phyloP scores from a whole-genome alignment of 768 basidiomycete genomes.

The Pleurotus ostreatus region DNA sequence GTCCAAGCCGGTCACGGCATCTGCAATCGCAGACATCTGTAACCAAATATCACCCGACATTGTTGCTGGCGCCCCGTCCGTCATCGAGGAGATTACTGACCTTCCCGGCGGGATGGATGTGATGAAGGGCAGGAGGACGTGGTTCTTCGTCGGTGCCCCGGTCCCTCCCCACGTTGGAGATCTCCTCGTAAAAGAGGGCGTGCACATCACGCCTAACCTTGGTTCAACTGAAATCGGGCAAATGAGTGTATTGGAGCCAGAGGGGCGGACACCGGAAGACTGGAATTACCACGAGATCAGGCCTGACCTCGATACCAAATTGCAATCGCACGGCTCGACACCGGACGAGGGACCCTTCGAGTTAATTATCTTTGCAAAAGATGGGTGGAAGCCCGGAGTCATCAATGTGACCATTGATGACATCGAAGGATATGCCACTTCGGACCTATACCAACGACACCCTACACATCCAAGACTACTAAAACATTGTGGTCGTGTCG shows the following conservation, averaged over 20 bases:
- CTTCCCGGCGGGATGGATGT: background rate
- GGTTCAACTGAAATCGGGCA: background rate
- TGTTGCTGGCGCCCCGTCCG: background rate
- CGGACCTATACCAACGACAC: conserved; percentile 20
- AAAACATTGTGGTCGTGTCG: conserved; percentile 17
- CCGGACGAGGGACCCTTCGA: background rate
- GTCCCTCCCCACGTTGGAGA: background rate
- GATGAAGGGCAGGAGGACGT: background rate
- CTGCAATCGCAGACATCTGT: background rate
- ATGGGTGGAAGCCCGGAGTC: background rate
- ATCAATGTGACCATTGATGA: conserved; percentile 11
- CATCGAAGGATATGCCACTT: conserved; percentile 14
- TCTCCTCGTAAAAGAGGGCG: background rate
- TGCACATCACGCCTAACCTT: background rate
- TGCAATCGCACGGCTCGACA: background rate
- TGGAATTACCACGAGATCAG: background rate
- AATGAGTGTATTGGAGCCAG: background rate
- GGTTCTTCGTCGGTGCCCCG: background rate
- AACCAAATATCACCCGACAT: background rate
- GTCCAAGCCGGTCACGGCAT: background rate
- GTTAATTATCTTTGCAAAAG: background rate
- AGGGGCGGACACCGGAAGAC: background rate
- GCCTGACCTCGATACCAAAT: background rate
- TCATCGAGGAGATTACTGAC: background rate
- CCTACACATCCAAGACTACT: conserved; percentile 17